phyloP scores from a whole-genome alignment of 2,329 filamentous ascomycete species.

The Nemania sp. region DNA sequence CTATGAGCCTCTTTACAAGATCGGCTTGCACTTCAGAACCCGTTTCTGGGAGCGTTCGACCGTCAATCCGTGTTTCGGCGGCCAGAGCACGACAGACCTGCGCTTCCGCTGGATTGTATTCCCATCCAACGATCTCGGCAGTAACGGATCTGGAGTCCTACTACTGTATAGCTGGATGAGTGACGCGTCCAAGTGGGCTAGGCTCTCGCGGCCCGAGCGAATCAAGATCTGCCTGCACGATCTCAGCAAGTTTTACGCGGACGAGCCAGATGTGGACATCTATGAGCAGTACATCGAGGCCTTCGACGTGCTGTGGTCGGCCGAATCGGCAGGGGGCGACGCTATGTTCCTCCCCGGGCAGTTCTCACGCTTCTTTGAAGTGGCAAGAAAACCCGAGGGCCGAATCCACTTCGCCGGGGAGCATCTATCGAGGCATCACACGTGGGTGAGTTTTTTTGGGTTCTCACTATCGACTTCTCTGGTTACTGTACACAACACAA shows the following conservation, averaged over 20 bases:
- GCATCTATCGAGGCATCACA: slow-evolving; percentile 22
- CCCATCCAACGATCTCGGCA: slow-evolving; percentile 23
- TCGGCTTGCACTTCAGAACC: slow-evolving; percentile 24
- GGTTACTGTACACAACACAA: no score
- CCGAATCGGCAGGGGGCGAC: slow-evolving; percentile 11
- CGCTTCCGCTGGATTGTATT: slow-evolving; percentile 28
- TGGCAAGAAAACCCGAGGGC: slow-evolving; percentile 6
- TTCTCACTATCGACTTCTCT: no score
- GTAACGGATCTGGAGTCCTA: slow-evolving; percentile 17
- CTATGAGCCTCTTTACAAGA: slow-evolving; percentile 27
- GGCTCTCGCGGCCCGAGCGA: slow-evolving; percentile 12
- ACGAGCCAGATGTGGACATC: slow-evolving; percentile 18
- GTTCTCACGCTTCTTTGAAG: slow-evolving; percentile 15
- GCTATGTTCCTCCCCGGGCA: slow-evolving; percentile 26
- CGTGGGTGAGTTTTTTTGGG: slow-evolving; percentile 8
- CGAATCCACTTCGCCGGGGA: slow-evolving; percentile 20
- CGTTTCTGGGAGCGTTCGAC: slow-evolving; percentile 24
- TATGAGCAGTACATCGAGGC: slow-evolving; percentile 25
- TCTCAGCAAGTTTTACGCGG: slow-evolving; percentile 13
- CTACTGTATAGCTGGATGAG: slow-evolving; percentile 25
- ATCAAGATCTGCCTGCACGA: slow-evolving; percentile 20
- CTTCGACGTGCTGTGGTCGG: slow-evolving; percentile 24
- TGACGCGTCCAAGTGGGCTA: slow-evolving; percentile 21
- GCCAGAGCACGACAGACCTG: slow-evolving; percentile 26
- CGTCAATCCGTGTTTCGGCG: slow-evolving; percentile 16